A percentile compares a stretch with the other conserved stretches of the same genome.
Conservation (phyloP, 2,329 filamentous ascomycete genomes). For the Microsporum canis region DNA sequence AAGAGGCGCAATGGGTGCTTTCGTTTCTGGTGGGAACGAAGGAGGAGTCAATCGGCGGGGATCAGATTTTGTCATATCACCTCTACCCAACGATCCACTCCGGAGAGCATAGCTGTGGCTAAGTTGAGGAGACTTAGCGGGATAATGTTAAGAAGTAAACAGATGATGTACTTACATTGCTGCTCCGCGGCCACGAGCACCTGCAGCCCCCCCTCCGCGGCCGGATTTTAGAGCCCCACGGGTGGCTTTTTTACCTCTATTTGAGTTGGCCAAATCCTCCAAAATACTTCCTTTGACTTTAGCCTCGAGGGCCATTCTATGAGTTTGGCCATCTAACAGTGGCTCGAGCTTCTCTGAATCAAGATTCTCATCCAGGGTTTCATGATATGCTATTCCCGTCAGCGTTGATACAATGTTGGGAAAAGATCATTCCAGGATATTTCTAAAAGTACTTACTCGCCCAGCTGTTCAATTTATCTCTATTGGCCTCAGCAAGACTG, state of each 20-base stretch:
- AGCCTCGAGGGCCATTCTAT: slow-evolving; percentile 18
- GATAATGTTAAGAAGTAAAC: background rate
- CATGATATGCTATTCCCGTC: background rate
- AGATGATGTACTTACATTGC: background rate
- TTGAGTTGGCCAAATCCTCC: background rate
- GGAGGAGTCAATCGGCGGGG: background rate
- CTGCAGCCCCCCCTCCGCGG: slow-evolving; percentile 20
- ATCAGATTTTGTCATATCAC: background rate
- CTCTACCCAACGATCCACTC: background rate
- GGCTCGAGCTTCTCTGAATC: slow-evolving; percentile 23
- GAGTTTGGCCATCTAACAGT: slow-evolving; percentile 30
- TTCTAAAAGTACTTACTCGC: slow-evolving; percentile 20
- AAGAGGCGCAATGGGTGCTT: background rate
- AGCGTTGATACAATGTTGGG: background rate
- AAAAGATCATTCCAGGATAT: background rate
- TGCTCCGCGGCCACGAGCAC: slow-evolving; percentile 15
- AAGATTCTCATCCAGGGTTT: slow-evolving; percentile 22
- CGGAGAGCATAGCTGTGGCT: background rate
- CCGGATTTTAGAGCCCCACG: slow-evolving; percentile 8
- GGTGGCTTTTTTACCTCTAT: background rate
- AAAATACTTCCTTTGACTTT: background rate
- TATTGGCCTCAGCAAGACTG: slow-evolving; percentile 19
- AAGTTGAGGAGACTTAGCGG: background rate
- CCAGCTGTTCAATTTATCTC: slow-evolving; percentile 22
- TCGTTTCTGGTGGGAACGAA: background rate